Evolutionary conservation across 768 basidiomycete species (phyloP).

Genomic region (Gelatoporia subvermispora): DNA sequence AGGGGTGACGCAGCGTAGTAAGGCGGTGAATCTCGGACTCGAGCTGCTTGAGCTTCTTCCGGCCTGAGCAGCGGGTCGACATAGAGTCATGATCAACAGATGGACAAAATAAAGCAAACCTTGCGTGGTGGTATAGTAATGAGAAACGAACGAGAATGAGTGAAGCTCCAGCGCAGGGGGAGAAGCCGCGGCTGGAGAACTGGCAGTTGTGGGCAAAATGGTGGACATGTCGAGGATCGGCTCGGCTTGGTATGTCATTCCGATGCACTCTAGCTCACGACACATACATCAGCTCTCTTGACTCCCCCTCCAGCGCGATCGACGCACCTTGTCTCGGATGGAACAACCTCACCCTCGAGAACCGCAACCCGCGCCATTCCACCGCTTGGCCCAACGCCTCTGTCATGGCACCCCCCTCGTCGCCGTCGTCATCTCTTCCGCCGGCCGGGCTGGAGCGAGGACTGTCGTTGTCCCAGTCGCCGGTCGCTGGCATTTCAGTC

Average conservation of each 20-base stretch:
- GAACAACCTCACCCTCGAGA: slow-evolving; percentile 64
- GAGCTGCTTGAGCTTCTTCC: slow-evolving; percentile 64
- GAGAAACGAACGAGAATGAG: slow-evolving; percentile 58
- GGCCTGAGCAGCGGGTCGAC: slow-evolving; percentile 32
- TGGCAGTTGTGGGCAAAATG: too few relatives aligned
- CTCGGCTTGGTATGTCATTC: slow-evolving; percentile 67
- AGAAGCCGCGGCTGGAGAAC: slow-evolving; percentile 47
- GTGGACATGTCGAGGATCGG: slow-evolving; percentile 56
- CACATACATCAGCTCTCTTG: not conserved
- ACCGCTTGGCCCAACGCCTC: slow-evolving; percentile 60
- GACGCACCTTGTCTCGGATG: slow-evolving; percentile 60
- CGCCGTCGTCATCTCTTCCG: slow-evolving; percentile 21
- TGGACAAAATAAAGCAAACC: slow-evolving; percentile 31
- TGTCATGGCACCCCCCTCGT: slow-evolving; percentile 46
- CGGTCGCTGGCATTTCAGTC: slow-evolving; percentile 50
- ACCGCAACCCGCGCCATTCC: slow-evolving; percentile 52
- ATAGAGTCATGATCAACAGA: not conserved
- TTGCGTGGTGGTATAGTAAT: slow-evolving; percentile 65
- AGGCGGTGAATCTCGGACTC: slow-evolving; percentile 64
- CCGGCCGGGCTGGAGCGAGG: too few relatives aligned
- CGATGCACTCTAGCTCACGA: slow-evolving; percentile 47
- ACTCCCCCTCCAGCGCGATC: too few relatives aligned
- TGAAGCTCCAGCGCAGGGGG: slow-evolving; percentile 64
- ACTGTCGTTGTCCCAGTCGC: too few relatives aligned
- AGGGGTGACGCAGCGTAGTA: slow-evolving; percentile 52